Conservation (phyloP, 2,329 filamentous ascomycete species). For the Talaromyces sp. region DNA sequence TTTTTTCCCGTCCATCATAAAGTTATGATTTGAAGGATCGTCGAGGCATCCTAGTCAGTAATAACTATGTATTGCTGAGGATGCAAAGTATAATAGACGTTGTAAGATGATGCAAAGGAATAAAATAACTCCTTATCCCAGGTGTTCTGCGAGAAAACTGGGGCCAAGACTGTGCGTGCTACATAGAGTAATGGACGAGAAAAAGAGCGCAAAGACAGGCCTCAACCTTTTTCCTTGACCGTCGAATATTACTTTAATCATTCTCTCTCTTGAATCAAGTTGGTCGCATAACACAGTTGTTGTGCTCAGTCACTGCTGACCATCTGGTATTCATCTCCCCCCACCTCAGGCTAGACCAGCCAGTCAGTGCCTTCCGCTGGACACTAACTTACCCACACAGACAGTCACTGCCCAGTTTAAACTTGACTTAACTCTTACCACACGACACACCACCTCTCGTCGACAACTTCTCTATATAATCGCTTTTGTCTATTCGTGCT, state of each 20-base stretch:
- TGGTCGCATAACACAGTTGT: no score
- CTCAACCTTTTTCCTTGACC: neutral
- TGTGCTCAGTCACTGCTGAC: neutral
- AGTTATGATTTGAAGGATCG: neutral
- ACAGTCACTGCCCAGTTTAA: conserved; percentile 10
- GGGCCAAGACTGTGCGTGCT: neutral
- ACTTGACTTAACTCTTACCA: conserved; percentile 16
- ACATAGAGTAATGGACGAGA: neutral
- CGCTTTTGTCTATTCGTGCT: neutral
- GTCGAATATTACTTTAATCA: neutral
- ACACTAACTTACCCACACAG: conserved; percentile 4
- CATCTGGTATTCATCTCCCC: neutral
- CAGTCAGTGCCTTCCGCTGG: conserved; percentile 2
- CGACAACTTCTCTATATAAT: neutral
- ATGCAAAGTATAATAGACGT: neutral
- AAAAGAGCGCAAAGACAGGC: neutral
- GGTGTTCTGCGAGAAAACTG: neutral
- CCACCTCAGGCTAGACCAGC: neutral
- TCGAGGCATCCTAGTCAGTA: neutral
- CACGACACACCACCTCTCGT: conserved; percentile 11
- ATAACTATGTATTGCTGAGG: neutral
- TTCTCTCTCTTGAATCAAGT: neutral
- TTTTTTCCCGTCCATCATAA: neutral
- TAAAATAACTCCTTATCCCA: neutral
- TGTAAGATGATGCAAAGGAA: conserved; percentile 7